phyloP scores from a whole-genome alignment of 345 rosid species.

The Durio zibethinus region DNA sequence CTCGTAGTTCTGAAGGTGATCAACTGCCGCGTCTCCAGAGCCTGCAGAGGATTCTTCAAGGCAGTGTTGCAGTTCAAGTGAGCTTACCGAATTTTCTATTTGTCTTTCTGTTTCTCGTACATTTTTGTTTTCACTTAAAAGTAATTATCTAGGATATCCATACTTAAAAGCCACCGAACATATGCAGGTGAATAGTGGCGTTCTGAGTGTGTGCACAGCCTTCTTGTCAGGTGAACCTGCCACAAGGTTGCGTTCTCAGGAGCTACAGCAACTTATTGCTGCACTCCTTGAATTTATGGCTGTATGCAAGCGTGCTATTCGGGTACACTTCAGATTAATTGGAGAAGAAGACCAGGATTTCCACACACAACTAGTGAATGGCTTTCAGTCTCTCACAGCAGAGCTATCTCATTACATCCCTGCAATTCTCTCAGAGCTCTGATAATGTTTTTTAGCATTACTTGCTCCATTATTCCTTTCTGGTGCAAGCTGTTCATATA shows the following conservation, averaged over 20 bases:
- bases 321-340: constrained; percentile 87
- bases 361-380: constrained; percentile 98
- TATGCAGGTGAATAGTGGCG: constrained; percentile 95
- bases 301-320: constrained; percentile 95
- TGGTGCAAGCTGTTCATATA: constrained; percentile 10
- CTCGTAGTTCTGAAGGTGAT: constrained; percentile 98
- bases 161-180: not conserved
- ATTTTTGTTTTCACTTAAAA: not conserved
- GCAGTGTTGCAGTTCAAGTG: constrained; percentile 99
- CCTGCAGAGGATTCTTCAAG: constrained; percentile 97
- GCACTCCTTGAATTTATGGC: constrained; percentile 99
- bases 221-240: constrained; percentile 99
- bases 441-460: constrained; percentile 14
- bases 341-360: constrained; percentile 99
- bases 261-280: constrained; percentile 93
- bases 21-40: constrained; percentile 95
- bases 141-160: not conserved
- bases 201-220: constrained; percentile 95
- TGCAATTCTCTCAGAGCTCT: constrained; percentile 95
- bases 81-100: constrained; percentile 16
- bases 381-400: constrained; percentile 97
- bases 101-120: not conserved
- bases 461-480: constrained; percentile 1
- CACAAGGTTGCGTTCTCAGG: constrained; percentile 90
- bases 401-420: constrained; percentile 97